These are phyloP conservation scores for Serendipita sp. DNA, from an alignment of 768 basidiomycete genomes.

Conservation along the genomic window DNA sequence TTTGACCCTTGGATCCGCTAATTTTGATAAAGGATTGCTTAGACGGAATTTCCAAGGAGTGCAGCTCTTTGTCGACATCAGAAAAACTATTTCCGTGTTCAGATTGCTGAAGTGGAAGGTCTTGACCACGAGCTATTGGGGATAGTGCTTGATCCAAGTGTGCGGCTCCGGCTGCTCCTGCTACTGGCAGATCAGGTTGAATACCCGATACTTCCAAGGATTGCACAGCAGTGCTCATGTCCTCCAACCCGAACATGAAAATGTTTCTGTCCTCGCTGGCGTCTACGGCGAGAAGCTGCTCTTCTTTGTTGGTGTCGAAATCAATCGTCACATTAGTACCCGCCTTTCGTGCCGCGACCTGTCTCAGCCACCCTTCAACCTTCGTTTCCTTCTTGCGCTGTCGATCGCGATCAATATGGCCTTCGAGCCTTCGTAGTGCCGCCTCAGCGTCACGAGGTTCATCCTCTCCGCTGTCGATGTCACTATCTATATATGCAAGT, in stretches of 20 bases:
- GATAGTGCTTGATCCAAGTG: neutral
- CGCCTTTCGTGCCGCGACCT: slow-evolving; percentile 38
- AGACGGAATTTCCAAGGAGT: neutral
- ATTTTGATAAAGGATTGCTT: slow-evolving; percentile 9
- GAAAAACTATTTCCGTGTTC: neutral
- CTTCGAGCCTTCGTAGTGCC: slow-evolving; percentile 66
- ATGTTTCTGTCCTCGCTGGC: slow-evolving; percentile 4
- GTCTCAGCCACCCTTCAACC: slow-evolving; percentile 68
- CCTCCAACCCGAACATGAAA: neutral
- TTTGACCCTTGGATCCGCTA: slow-evolving; percentile 15
- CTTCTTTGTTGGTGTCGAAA: slow-evolving; percentile 9
- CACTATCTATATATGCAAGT: slow-evolving; percentile 28
- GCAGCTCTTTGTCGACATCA: neutral
- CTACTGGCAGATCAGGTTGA: neutral
- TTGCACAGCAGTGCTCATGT: neutral
- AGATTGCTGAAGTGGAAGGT: neutral
- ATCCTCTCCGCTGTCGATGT: slow-evolving; percentile 48
- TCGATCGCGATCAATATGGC: slow-evolving; percentile 60
- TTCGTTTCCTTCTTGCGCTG: slow-evolving; percentile 56
- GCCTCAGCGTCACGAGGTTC: slow-evolving; percentile 60
- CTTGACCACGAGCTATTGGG: neutral
- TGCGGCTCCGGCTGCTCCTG: neutral
- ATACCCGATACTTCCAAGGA: neutral
- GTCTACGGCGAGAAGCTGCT: neutral
- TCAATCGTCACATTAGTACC: neutral